Conservation (phyloP, 495 filamentous ascomycete species). For the Ramalina peruviana region DNA sequence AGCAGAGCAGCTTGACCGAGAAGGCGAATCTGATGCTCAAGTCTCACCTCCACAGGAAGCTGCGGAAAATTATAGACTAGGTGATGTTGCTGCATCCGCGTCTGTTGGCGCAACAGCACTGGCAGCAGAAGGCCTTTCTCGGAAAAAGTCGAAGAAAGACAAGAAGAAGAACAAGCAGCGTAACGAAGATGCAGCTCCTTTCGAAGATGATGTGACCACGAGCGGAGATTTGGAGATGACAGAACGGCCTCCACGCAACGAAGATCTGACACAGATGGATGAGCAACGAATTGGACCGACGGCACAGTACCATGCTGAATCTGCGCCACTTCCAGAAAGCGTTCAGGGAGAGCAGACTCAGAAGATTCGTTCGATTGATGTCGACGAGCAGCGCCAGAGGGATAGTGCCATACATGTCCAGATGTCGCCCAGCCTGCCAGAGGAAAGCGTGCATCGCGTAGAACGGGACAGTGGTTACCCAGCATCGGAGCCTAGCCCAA, state of each 20-base stretch:
- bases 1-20: neutral
- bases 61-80: too few relatives aligned
- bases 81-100: neutral
- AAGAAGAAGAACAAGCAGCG: constrained; percentile 7
- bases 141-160: constrained; percentile 3
- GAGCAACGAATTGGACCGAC: neutral
- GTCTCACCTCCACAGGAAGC: neutral
- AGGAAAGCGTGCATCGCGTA: constrained; percentile 13
- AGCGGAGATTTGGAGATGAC: neutral
- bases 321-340: neutral
- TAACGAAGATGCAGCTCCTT: constrained; percentile 9
- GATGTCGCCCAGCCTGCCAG: constrained; percentile 30
- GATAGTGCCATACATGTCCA: constrained; percentile 37
- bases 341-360: neutral
- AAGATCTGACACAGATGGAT: neutral
- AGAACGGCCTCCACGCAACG: neutral
- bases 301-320: neutral
- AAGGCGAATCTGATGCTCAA: neutral
- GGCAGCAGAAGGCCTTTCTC: constrained; percentile 4
- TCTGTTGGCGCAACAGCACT: neutral
- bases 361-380: too few relatives aligned
- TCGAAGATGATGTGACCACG: neutral
- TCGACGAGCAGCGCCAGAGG: constrained; percentile 18
- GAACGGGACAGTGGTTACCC: constrained; percentile 32
- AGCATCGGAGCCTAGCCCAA: constrained; percentile 19